phyloP scores from a whole-genome alignment of 2,329 filamentous ascomycete genomes.

The Alternaria triticimaculans region DNA sequence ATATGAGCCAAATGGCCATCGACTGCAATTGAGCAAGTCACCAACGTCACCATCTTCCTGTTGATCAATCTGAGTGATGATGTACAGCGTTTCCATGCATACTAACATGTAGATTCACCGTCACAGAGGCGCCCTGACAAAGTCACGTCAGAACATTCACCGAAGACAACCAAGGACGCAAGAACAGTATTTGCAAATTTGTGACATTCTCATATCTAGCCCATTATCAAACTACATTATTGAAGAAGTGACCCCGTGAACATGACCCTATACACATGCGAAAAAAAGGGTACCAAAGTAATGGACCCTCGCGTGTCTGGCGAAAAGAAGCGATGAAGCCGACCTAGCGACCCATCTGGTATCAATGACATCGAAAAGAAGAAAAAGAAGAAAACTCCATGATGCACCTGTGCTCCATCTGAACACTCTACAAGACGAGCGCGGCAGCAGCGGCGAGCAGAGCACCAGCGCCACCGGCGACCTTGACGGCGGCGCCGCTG shows the following conservation, averaged over 20 bases:
- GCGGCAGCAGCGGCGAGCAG: conserved; percentile 32
- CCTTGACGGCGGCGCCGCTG: conserved; percentile 26
- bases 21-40: background rate
- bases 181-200: background rate
- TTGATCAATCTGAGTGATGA: background rate
- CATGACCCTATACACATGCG: conserved; percentile 5
- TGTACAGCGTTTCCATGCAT: background rate
- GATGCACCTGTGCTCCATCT: conserved; percentile 14
- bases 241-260: background rate
- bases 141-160: background rate
- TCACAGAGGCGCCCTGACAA: background rate
- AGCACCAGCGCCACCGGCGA: conserved; percentile 29
- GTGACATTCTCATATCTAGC: background rate
- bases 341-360: conserved; percentile 20
- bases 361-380: conserved; percentile 20
- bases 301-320: background rate
- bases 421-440: conserved; percentile 30
- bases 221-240: conserved; percentile 14
- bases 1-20: background rate
- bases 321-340: background rate
- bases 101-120: background rate
- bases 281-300: conserved; percentile 5
- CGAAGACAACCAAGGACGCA: background rate
- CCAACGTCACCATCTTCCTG: background rate
- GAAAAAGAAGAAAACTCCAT: conserved; percentile 18